Conservation (phyloP, 78 protist species). For the Monocercomonoides exilis region DNA sequence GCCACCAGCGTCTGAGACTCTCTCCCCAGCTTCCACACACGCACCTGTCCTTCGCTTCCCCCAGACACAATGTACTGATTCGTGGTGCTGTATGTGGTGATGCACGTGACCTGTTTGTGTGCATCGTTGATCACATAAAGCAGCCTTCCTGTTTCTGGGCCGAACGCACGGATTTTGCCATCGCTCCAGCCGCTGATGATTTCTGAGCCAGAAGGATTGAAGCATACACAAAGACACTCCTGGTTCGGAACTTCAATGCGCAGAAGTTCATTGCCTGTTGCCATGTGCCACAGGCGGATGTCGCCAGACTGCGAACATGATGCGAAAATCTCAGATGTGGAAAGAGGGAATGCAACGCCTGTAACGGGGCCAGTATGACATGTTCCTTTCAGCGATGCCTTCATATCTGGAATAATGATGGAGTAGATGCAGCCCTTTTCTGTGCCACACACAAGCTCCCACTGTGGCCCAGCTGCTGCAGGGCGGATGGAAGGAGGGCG, state of each 20-base stretch:
- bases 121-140: slow-evolving; percentile 21
- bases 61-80: not conserved
- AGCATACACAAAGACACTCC: not conserved
- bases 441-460: not conserved
- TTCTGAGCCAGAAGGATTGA: slow-evolving; percentile 13
- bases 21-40: not conserved
- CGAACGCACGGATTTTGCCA: slow-evolving; percentile 32
- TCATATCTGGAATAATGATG: not conserved
- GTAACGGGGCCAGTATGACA: not conserved
- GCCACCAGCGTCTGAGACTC: not conserved
- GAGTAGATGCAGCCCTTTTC: not conserved
- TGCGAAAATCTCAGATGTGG: not conserved
- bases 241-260: slow-evolving; percentile 12
- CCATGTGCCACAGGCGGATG: slow-evolving; percentile 16
- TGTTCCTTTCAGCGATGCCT: not conserved
- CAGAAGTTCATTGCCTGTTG: not conserved
- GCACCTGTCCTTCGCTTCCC: slow-evolving; percentile 1
- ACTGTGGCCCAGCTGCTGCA: not conserved
- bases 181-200: slow-evolving; percentile 32
- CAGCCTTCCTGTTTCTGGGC: slow-evolving; percentile 30
- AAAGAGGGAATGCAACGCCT: not conserved
- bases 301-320: not conserved
- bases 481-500: too few species aligned
- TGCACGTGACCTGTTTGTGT: slow-evolving; percentile 5
- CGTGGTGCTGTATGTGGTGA: not conserved